Evolutionary conservation across 108 stramenopile genomes (phyloP), one percentile per base, ranked within the genome.

Genomic region (Skeletonema potamos): DNA sequence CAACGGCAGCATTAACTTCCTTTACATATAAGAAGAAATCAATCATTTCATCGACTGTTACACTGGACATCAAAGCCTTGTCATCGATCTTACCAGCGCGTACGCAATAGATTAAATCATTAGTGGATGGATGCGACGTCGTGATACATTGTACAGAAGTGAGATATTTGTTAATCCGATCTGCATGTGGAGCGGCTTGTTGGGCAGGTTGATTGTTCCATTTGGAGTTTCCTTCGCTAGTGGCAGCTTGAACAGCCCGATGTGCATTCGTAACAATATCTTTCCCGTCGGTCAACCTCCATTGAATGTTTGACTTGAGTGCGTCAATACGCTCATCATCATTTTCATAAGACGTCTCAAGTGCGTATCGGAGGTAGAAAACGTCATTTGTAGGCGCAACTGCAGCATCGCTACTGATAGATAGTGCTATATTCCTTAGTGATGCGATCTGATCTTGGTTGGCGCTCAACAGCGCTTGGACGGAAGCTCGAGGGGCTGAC

Each of bases 21-120:
- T 92, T 90, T 27, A 74, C 70, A 66, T 92, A 95, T 12, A 95
- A 59, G 58, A 95, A 95, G 70, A 90, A 95, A 3, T 90, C 85
- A 3, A 81, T 65, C 76, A 95, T 76, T 43, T 88, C 61, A 1
- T 85, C 79, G 3, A 89, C 82, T 2, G 80, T 57, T 43, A 87
- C 79, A 10, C 41, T 41, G 8, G 66, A 62, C 94, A 95, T 95
- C n/a, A 95, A 58, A 2, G 65, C 74, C 6, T 34, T 64, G 64
- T 92, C 94, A 64, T 95, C 87, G 61, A 95, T 95, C 18, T 73
- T 75, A 3, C 89, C 91, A 7, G 94, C 94, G n/a, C 91, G 89
- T 51, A 95, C 87, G 61, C 87, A 88, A 58, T 91, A 92, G 13
- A 92, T 65, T 57, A 95, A 76, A 66, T 92, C 91, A 22, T 72